phyloP scores from a whole-genome alignment of 306 rosid species.

The Sicyos baderoa region DNA sequence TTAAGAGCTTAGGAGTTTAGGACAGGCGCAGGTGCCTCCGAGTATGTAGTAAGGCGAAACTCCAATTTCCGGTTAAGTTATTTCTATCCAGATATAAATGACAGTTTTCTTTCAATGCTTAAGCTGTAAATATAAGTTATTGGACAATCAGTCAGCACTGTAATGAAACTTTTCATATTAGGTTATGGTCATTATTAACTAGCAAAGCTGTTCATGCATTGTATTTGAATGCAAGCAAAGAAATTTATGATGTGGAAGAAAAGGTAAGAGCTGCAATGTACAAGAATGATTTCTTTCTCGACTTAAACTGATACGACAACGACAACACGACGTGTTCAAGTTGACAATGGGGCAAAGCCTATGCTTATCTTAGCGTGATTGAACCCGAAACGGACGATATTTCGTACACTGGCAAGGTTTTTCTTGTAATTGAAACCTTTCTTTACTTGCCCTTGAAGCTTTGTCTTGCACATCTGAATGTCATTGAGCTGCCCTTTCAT shows the following conservation, averaged over 20 bases:
- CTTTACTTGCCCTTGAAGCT: conserved; percentile 51
- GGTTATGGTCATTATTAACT: not conserved
- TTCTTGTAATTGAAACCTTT: conserved; percentile 28
- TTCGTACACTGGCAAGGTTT: conserved; percentile 11
- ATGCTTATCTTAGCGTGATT: not conserved
- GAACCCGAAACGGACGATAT: not conserved
- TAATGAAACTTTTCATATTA: not conserved
- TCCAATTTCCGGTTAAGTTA: too few species aligned
- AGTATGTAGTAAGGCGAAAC: too few species aligned
- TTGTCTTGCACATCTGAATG: conserved; percentile 45
- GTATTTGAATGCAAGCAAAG: conserved; percentile 9
- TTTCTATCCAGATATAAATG: not conserved
- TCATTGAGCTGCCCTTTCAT: conserved; percentile 57
- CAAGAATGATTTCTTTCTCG: not conserved
- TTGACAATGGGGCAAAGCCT: conserved; percentile 1
- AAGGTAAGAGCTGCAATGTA: conserved; percentile 8
- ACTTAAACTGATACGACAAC: not conserved
- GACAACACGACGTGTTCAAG: not conserved
- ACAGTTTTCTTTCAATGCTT: conserved; percentile 2
- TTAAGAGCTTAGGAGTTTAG: too few species aligned
- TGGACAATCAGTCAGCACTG: not conserved
- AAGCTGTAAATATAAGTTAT: conserved; percentile 10
- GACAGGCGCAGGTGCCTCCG: too few species aligned
- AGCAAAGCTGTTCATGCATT: conserved; percentile 7
- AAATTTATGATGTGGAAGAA: not conserved